Conservation (phyloP, 2,329 filamentous ascomycete genomes). For the Davidsoniella neocaledoniae region DNA sequence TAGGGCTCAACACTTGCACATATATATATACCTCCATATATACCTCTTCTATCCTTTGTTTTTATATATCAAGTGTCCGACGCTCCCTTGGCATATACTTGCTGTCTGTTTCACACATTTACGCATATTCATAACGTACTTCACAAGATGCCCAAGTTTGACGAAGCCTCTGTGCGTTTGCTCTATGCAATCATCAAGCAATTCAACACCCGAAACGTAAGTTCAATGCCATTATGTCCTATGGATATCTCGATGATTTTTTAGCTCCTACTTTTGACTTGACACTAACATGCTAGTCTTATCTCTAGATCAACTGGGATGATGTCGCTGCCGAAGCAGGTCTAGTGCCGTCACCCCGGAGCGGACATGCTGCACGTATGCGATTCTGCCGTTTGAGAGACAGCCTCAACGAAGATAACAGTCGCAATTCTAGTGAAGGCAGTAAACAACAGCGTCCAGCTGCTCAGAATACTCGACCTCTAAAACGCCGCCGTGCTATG, state of each 20-base stretch:
- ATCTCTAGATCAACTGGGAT: constrained; percentile 1
- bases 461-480: neutral
- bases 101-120: no score
- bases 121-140: neutral
- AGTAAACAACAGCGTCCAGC: neutral
- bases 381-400: neutral
- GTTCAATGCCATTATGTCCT: neutral
- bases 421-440: neutral
- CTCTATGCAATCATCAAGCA: neutral
- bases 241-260: neutral
- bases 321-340: neutral
- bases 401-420: no score
- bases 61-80: no score
- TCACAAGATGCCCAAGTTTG: neutral
- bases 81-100: no score
- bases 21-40: neutral
- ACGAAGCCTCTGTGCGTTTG: neutral
- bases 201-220: neutral
- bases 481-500: neutral
- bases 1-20: neutral
- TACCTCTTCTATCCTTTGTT: no score
- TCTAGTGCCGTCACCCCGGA: neutral
- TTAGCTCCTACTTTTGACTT: neutral
- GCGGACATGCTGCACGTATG: neutral
- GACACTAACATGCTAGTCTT: neutral